Percentiles rank a stretch among this genome's conserved stretches.
These are phyloP conservation scores for Sarocladium kiliense DNA, from an alignment of 2,329 filamentous ascomycete species.

Conservation along the genomic window DNA sequence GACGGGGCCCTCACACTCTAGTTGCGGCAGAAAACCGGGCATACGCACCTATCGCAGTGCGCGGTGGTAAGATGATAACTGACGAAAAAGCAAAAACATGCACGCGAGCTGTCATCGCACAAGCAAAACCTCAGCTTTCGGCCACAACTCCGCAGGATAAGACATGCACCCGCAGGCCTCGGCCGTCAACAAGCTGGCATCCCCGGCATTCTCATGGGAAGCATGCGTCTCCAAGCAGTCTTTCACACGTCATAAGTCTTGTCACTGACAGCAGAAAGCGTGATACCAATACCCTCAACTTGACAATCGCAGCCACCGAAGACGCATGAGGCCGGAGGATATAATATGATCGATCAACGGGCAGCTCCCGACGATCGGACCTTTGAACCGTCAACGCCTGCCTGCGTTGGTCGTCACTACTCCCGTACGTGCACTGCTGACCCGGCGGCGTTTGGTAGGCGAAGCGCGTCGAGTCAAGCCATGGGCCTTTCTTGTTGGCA, in stretches of 20 bases:
- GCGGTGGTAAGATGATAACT: background rate
- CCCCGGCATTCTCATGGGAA: background rate
- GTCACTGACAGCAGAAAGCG: background rate
- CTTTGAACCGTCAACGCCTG: too few relatives aligned
- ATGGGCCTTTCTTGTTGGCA: too few relatives aligned
- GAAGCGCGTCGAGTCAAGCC: too few relatives aligned
- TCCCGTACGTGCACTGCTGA: too few relatives aligned
- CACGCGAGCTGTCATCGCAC: background rate
- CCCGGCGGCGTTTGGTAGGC: too few relatives aligned
- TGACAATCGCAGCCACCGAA: too few relatives aligned
- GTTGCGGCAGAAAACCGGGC: background rate
- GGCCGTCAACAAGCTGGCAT: background rate
- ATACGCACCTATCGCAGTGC: background rate
- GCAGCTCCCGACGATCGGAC: background rate
- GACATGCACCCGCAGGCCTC: background rate
- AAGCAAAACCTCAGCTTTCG: conserved; percentile 1
- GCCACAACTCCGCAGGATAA: background rate
- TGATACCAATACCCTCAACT: background rate
- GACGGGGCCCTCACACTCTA: background rate
- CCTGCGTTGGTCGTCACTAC: too few relatives aligned
- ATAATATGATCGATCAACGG: background rate
- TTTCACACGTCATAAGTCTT: background rate
- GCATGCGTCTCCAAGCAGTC: background rate
- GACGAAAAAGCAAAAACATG: conserved; percentile 1
- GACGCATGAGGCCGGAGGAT: background rate